Conservation (phyloP, 208 protist species). For the Trichomonas tenax region DNA sequence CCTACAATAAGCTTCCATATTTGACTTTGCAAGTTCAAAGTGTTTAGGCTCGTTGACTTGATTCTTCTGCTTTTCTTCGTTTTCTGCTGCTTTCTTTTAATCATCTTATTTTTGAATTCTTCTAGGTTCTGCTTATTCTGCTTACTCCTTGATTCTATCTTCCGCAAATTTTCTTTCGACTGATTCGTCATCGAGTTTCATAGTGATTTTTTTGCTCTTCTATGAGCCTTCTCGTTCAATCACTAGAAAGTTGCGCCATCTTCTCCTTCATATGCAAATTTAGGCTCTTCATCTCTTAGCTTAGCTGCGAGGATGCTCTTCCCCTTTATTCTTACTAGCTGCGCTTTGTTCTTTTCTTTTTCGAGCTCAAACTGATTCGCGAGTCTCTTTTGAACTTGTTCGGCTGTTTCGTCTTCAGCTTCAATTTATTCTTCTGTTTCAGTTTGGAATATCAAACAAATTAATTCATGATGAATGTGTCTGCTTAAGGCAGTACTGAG, state of each 20-base stretch:
- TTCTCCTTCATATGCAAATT: neutral
- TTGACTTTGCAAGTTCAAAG: too few species aligned
- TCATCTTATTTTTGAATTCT: neutral
- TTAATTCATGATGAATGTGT: too few species aligned
- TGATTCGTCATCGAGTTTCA: neutral
- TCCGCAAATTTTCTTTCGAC: neutral
- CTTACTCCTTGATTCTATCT: neutral
- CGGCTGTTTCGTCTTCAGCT: neutral
- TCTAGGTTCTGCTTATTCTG: neutral
- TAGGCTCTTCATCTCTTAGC: neutral
- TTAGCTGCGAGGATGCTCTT: neutral
- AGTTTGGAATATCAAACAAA: too few species aligned
- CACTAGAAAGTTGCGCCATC: neutral
- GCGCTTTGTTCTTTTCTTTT: neutral
- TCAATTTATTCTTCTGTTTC: too few species aligned
- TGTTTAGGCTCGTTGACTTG: too few species aligned
- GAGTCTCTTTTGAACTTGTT: neutral
- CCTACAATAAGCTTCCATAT: too few species aligned
- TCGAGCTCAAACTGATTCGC: neutral
- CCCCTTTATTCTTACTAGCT: neutral
- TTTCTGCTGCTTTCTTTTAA: neutral
- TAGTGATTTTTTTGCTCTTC: neutral
- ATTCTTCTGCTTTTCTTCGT: neutral
- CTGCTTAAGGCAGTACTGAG: too few species aligned
- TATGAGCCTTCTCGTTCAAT: neutral